Evolutionary conservation across 1,284 basidiomycete species (phyloP).

Genomic region (Rhizoctonia solani): DNA sequence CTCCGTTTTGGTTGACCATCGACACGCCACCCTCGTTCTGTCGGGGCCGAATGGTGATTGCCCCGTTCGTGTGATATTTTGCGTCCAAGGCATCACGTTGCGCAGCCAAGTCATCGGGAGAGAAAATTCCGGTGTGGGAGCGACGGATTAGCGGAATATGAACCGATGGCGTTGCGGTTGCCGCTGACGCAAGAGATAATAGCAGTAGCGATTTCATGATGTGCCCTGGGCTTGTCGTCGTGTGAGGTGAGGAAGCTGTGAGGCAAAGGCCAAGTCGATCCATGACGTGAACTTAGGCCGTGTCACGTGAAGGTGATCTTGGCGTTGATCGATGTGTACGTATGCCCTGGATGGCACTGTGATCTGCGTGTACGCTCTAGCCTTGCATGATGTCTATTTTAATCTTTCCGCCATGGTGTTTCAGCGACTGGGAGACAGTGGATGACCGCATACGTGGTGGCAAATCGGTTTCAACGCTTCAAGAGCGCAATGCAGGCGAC

Average conservation of each 20-base stretch:
- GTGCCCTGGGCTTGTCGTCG: neutral
- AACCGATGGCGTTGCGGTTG: slow-evolving; percentile 11
- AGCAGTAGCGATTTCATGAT: slow-evolving; percentile 13
- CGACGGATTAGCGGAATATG: slow-evolving; percentile 29
- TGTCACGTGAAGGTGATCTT: neutral
- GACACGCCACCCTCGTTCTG: slow-evolving; percentile 3
- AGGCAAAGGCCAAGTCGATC: no score
- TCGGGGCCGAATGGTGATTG: slow-evolving; percentile 3
- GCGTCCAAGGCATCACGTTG: slow-evolving; percentile 15
- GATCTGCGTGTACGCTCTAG: no score
- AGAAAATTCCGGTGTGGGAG: neutral
- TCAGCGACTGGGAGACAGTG: slow-evolving; percentile 14
- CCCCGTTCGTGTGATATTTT: neutral
- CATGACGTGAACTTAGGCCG: neutral
- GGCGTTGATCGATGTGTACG: neutral
- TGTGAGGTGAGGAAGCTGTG: neutral
- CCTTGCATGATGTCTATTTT: no score
- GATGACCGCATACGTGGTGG: slow-evolving; percentile 30
- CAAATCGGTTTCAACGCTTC: slow-evolving; percentile 2
- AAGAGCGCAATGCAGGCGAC: neutral
- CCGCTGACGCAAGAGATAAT: slow-evolving; percentile 12
- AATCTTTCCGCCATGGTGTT: slow-evolving; percentile 21
- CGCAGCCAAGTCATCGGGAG: slow-evolving; percentile 18
- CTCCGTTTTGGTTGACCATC: slow-evolving; percentile 19
- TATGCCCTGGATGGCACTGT: no score